Evolutionary conservation across 2,329 filamentous ascomycete species (phyloP), one percentile per base, ranked within the genome.

Genomic region (Xylaria sp.): DNA sequence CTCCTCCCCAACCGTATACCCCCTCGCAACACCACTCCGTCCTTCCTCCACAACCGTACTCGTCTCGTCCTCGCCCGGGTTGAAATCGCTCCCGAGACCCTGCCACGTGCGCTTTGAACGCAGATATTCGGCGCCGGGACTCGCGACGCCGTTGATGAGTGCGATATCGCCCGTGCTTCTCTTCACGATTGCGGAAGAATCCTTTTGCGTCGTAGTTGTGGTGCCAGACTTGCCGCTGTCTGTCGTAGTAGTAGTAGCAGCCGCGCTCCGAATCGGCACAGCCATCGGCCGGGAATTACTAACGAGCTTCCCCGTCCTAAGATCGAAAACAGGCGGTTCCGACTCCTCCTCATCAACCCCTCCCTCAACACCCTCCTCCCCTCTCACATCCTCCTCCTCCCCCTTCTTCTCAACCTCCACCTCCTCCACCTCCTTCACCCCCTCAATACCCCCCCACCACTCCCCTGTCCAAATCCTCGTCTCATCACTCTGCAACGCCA

Each of bases 371-470:
- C 71, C 61, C 55, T 69, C 68, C 2, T 58, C 53, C 0, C n/a
- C n/a, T n/a, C n/a, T n/a, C n/a, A n/a, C n/a, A 4, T 72, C 61
- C 55, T 69, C 68, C 2, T 58, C 53, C 0, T 59, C 66, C 2
- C 67, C 65, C 16, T 57, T 37, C 44, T 58, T 67, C 46, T 71
- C 66, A 48, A 65, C 62, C 47, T 73, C 72, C 11, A 67, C 55
- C 35, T 67, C 62, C 47, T 73, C 72, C 11, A 67, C 55, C 35
- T 67, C 61, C 52, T 88, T 78, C 13, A 95, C 75, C 19, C 81
- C 83, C 68, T 91, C 87, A 62, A 96, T 96, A 62, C 94, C 91
- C 7, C 88, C 91, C 77, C 88, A 89, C 94, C 94, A 97, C 67
- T 89, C 86, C 0, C 89, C 88, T 0, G 89, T 91, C 92, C 93